A percentile compares a stretch with the other conserved stretches of the same genome.
Evolutionary conservation across 2,329 filamentous ascomycete genomes (phyloP).

Genomic region (Septoria petroselini): DNA sequence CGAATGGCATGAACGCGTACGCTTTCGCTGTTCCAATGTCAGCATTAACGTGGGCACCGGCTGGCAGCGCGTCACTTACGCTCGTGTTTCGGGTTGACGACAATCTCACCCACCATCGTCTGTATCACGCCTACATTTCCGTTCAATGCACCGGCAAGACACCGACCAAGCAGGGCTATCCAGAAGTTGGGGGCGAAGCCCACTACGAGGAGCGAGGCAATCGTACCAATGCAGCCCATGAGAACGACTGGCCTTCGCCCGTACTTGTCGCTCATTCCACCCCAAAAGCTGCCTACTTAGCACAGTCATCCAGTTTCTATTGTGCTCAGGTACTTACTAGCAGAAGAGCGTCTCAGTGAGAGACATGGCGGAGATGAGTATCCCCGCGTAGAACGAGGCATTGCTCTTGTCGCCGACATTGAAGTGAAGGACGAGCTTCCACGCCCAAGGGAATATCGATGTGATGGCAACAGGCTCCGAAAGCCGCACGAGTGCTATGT

Average conservation of each 20-base stretch:
- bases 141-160: constrained; percentile 77
- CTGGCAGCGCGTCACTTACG: constrained; percentile 55
- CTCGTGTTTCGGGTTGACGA: constrained; percentile 79
- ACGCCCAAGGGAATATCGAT: constrained; percentile 89
- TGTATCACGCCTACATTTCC: constrained; percentile 76
- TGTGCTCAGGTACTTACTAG: constrained; percentile 49
- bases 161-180: constrained; percentile 72
- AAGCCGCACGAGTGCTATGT: constrained; percentile 79
- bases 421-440: constrained; percentile 75
- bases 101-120: constrained; percentile 88
- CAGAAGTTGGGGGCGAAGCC: constrained; percentile 81
- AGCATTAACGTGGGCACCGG: constrained; percentile 11
- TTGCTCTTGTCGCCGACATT: constrained; percentile 67
- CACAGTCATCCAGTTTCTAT: background rate
- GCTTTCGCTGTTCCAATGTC: constrained; percentile 60
- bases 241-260: constrained; percentile 84
- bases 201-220: constrained; percentile 77
- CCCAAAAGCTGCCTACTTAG: constrained; percentile 61
- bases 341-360: constrained; percentile 78
- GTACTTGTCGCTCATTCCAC: constrained; percentile 73
- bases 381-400: constrained; percentile 83
- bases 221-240: constrained; percentile 75
- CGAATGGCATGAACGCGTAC: constrained; percentile 89
- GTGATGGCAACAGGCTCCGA: constrained; percentile 91
- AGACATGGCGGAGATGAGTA: constrained; percentile 83